Conservation (phyloP, 1,139 yeast species). For the Taphrina betulina region DNA sequence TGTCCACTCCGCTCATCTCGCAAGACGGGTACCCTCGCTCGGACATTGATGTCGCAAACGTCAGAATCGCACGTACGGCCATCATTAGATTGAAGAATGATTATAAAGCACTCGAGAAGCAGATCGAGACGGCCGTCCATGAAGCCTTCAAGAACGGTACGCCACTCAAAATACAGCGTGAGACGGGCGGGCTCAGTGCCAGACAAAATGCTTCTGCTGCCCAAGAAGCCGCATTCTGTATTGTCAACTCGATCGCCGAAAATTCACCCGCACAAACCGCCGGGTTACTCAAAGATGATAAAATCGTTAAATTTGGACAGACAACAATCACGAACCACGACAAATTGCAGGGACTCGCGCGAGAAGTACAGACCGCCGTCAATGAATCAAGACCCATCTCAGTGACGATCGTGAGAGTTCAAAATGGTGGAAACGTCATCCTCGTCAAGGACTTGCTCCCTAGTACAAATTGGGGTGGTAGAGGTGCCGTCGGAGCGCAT, state of each 20-base stretch:
- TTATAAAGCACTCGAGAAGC: constrained; percentile 48
- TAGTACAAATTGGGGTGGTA: constrained; percentile 62
- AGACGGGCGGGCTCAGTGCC: constrained; percentile 50
- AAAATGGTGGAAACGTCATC: constrained; percentile 30
- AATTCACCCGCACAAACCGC: constrained; percentile 54
- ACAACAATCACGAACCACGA: constrained; percentile 57
- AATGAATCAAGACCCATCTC: constrained; percentile 3
- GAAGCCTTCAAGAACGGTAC: constrained; percentile 8
- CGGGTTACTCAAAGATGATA: constrained; percentile 50
- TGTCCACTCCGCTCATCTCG: constrained; percentile 65
- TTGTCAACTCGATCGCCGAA: constrained; percentile 44
- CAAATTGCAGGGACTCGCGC: constrained; percentile 49
- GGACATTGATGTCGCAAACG: constrained; percentile 70
- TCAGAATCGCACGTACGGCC: constrained; percentile 61
- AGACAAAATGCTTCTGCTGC: constrained; percentile 22
- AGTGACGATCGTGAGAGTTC: constrained; percentile 25
- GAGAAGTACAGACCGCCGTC: constrained; percentile 39
- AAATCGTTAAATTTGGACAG: constrained; percentile 54
- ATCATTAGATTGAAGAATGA: constrained; percentile 73
- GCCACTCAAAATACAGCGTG: constrained; percentile 51
- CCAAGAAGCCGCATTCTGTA: constrained; percentile 41
- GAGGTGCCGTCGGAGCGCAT: constrained; percentile 73
- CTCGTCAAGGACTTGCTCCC: constrained; percentile 51
- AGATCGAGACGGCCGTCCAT: constrained; percentile 21
- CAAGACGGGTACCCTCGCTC: constrained; percentile 80